A percentile compares a stretch with the other conserved stretches of the same genome.
phyloP scores from a whole-genome alignment of 2,329 filamentous ascomycete genomes.

The Ophiostoma sp. region DNA sequence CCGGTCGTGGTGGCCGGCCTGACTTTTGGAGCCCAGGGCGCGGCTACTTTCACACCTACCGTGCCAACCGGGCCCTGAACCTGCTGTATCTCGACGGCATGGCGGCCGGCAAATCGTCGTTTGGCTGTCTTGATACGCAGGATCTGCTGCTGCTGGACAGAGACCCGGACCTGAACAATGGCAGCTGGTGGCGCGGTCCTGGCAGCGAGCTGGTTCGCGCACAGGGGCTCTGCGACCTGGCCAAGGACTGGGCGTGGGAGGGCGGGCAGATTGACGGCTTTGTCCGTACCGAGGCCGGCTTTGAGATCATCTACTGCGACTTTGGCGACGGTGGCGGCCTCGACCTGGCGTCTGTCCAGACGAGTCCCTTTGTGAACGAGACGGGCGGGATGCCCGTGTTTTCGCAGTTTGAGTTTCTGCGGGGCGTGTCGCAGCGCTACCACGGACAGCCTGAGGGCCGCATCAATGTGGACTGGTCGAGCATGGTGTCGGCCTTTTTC shows the following conservation, averaged over 20 bases:
- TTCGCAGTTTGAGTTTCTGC: slow-evolving; percentile 33
- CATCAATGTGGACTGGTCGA: slow-evolving; percentile 43
- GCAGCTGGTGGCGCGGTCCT: slow-evolving; percentile 1
- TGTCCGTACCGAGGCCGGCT: slow-evolving; percentile 63
- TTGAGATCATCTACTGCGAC: slow-evolving; percentile 64
- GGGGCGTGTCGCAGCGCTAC: slow-evolving; percentile 42
- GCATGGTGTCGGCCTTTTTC: slow-evolving; percentile 48
- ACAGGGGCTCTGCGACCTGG: slow-evolving; percentile 49
- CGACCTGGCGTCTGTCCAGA: slow-evolving; percentile 33
- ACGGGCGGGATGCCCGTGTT: slow-evolving; percentile 25
- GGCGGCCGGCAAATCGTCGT: slow-evolving; percentile 58
- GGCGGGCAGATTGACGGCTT: slow-evolving; percentile 51
- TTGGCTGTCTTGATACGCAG: slow-evolving; percentile 64
- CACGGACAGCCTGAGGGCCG: slow-evolving; percentile 41
- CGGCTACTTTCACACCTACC: slow-evolving; percentile 64
- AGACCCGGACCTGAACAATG: not conserved
- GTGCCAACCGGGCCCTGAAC: slow-evolving; percentile 50
- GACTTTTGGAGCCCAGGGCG: slow-evolving; percentile 24
- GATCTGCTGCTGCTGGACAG: slow-evolving; percentile 49
- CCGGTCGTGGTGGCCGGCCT: not conserved
- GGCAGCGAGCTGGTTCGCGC: slow-evolving; percentile 48
- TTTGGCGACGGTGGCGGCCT: slow-evolving; percentile 43
- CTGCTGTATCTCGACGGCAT: slow-evolving; percentile 67
- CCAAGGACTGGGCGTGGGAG: slow-evolving; percentile 41
- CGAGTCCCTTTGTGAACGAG: slow-evolving; percentile 22